phyloP scores from a whole-genome alignment of 192 early-diverging fungal genomes.

The Phycomyces nitens region DNA sequence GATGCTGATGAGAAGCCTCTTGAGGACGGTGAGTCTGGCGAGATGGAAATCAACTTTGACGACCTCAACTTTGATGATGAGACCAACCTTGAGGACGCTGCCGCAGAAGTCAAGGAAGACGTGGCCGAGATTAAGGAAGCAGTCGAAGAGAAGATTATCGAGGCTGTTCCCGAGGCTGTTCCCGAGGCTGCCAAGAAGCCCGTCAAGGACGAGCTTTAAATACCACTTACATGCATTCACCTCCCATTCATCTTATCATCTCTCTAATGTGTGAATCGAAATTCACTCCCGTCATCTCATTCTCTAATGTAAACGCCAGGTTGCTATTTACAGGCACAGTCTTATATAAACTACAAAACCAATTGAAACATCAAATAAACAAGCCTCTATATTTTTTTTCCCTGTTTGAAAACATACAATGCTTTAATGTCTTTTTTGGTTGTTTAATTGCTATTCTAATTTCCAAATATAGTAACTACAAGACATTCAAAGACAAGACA shows the following conservation, averaged over 20 bases:
- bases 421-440: too few species aligned
- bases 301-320: not conserved
- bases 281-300: slow-evolving; percentile 10
- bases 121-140: not conserved
- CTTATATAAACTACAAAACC: not conserved
- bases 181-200: slow-evolving; percentile 3
- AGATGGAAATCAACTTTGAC: too few species aligned
- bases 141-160: too few species aligned
- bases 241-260: slow-evolving; percentile 1
- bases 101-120: slow-evolving; percentile 8
- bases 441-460: too few species aligned
- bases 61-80: slow-evolving; percentile 8
- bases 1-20: too few species aligned
- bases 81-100: not conserved
- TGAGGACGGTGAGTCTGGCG: too few species aligned
- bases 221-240: not conserved
- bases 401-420: too few species aligned
- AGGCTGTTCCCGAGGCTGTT: too few species aligned
- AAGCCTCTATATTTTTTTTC: slow-evolving; percentile 13
- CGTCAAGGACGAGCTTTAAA: slow-evolving; percentile 40
- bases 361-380: not conserved
- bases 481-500: too few species aligned
- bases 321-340: slow-evolving; percentile 3
- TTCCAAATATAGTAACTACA: too few species aligned
- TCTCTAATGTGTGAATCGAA: not conserved